Evolutionary conservation across 2,329 filamentous ascomycete genomes (phyloP), one percentile per base, ranked within the genome.

Genomic region (Fusarium subglutinans): DNA sequence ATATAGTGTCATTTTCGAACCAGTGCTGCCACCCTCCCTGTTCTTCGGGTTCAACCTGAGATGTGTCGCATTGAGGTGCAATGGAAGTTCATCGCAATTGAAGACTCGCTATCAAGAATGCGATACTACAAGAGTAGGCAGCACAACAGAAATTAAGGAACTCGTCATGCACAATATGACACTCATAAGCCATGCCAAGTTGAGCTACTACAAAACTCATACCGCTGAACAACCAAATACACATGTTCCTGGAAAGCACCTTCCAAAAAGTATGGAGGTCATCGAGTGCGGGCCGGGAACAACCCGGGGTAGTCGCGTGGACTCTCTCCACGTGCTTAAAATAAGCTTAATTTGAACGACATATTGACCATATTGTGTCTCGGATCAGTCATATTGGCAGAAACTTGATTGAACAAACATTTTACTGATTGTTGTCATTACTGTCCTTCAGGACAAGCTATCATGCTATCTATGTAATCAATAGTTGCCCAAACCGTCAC

Each of bases 391-490:
- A 24, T 8, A 24, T 17, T 43, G 9, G 9, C n/a, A 43, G 4
- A n/a, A 40, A 12, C 10, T 11, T 2, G 12, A 43, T n/a, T 43
- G 9, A 24, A 43, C 14, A 24, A 44, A 11, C 17, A 18, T 44
- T 44, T 18, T 26, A 51, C 38, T 45, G n/a, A n/a, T 72, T 57
- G 24, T 48, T 72, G 38, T 47, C 45, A 73, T 73, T 73, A 73
- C 51, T 70, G 24, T 66, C 51, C 26, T 53, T 44, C 5, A 15
- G 37, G 59, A 47, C 45, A 20, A 60, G 28, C 24, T 61, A 11
- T 66, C 70, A 73, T 73, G 70, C 69, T 66, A 51, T 73, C 69
- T 73, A 73, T 73, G 8, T 48, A 70, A 70, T 47, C 35, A 62
- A 61, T 59, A 69, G 33, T 70, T 41, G 50, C 70, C 70, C 60